phyloP scores from a whole-genome alignment of 805 yeast genomes.

The Diddensiella caesifluorescens region DNA sequence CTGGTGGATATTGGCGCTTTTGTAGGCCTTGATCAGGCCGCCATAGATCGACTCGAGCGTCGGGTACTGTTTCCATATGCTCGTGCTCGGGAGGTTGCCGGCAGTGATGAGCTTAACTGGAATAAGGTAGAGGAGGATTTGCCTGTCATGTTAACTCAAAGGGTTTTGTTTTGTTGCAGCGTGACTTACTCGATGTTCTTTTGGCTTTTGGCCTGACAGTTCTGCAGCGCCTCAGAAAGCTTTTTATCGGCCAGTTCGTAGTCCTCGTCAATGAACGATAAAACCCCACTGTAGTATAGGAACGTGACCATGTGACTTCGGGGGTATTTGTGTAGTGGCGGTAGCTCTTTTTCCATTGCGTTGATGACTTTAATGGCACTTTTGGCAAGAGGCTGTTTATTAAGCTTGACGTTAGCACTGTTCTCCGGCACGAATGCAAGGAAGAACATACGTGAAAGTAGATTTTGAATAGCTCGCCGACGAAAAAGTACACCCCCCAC shows the following conservation, averaged over 20 bases:
- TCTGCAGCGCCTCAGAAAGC: slow-evolving; percentile 45
- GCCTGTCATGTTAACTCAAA: slow-evolving; percentile 16
- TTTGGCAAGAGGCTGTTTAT: slow-evolving; percentile 66
- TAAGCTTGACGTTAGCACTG: no score
- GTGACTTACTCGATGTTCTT: slow-evolving; percentile 35
- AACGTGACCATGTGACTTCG: slow-evolving; percentile 54
- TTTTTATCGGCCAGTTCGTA: slow-evolving; percentile 46
- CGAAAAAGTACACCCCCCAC: slow-evolving; percentile 62
- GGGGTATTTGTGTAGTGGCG: slow-evolving; percentile 41
- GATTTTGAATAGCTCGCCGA: slow-evolving; percentile 61
- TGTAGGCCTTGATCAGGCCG: slow-evolving; percentile 45
- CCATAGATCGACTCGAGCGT: slow-evolving; percentile 39
- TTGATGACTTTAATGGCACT: slow-evolving; percentile 66
- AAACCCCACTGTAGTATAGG: slow-evolving; percentile 62
- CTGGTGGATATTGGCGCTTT: slow-evolving; percentile 48
- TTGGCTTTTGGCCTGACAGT: slow-evolving; percentile 28
- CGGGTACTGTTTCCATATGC: slow-evolving; percentile 40
- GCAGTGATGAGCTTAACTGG: slow-evolving; percentile 54
- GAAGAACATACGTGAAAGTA: no score
- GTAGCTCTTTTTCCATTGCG: slow-evolving; percentile 48
- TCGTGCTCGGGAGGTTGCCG: slow-evolving; percentile 42
- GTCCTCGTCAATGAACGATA: slow-evolving; percentile 61
- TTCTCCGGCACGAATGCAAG: no score
- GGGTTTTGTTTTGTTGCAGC: slow-evolving; percentile 25
- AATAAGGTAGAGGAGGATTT: slow-evolving; percentile 52